Conservation (phyloP, 306 rosid species). For the Casuarina equisetifolia region DNA sequence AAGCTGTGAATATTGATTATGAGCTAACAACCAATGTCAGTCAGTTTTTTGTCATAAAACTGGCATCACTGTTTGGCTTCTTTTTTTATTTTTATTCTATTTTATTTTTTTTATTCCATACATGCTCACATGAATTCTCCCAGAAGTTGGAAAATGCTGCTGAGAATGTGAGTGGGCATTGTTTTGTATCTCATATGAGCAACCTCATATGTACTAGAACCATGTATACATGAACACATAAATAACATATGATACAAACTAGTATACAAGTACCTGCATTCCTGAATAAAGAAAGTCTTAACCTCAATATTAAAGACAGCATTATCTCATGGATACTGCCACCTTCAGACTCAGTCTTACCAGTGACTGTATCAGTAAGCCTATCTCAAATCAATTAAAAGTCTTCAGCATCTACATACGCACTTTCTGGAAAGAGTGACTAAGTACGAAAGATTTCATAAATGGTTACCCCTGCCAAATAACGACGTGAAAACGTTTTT, state of each 20-base stretch:
- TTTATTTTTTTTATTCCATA: neutral
- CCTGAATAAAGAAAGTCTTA: neutral
- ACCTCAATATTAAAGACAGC: neutral
- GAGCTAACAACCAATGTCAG: neutral
- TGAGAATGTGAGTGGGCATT: neutral
- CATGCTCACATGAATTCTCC: neutral
- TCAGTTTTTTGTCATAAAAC: too few relatives aligned
- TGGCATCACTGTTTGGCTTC: too few relatives aligned
- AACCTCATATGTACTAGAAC: neutral
- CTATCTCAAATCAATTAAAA: neutral
- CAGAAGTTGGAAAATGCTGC: neutral
- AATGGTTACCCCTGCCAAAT: constrained; percentile 78
- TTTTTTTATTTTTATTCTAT: too few relatives aligned
- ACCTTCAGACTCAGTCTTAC: neutral
- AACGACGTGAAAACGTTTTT: constrained; percentile 77
- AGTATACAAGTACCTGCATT: neutral
- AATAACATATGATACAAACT: neutral
- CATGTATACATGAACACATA: neutral
- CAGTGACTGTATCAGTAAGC: neutral
- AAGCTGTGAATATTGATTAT: neutral
- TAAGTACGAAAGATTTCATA: constrained; percentile 3
- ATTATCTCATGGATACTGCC: neutral
- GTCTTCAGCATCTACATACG: neutral
- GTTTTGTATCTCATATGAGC: neutral
- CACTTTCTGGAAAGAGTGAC: neutral